Evolutionary conservation across 2,329 filamentous ascomycete species (phyloP), one percentile per base, ranked within the genome.

Genomic region (Calonectria multiphialidica): DNA sequence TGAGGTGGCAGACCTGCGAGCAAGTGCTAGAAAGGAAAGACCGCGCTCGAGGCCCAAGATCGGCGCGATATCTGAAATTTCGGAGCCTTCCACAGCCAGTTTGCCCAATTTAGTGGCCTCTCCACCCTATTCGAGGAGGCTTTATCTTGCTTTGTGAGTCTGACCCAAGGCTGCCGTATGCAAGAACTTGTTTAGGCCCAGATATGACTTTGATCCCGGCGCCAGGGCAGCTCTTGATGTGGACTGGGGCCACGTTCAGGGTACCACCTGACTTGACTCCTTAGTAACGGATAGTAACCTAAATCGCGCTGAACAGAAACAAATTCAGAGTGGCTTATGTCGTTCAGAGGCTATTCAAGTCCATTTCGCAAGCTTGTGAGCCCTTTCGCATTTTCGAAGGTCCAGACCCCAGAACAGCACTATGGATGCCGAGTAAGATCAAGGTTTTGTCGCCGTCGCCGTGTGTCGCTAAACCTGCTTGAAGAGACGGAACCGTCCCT

Each of bases 401-500:
- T 28, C 64, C 47, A 28, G 44, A 74, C 68, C 40, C 37, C 49
- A 50, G 68, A 53, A 45, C 55, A 47, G 28, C 69, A 77, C 42
- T 45, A 83, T 83, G 82, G 79, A 81, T 55, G 42, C 75, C 72
- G 82, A 81, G 82, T 83, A 80, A 79, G 81, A 72, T 50, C 13
- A 65, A 61, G 30, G 70, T 59, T 70, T 55, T 47, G 40, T 40
- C 53, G 30, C 71, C 50, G 61, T 65, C 50, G 50, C 63, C 47
- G 50, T 70, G 45, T 59, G 63, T 72, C 49, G 70, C 81, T 83
- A 78, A 82, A 42, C 64, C 71, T 49, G 70, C 47, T 55, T 57
- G 59, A 79, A 90, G 88, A 75, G 85, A 87, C 77, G 84, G 84
- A 75, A 90, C 85, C 62, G 86, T 84, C 71, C 85, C 87, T 75